Evolutionary conservation across 176 grass and related monocot genomes (phyloP), one percentile per base, ranked within the genome.

Genomic region (Alopecurus myosuroides): DNA sequence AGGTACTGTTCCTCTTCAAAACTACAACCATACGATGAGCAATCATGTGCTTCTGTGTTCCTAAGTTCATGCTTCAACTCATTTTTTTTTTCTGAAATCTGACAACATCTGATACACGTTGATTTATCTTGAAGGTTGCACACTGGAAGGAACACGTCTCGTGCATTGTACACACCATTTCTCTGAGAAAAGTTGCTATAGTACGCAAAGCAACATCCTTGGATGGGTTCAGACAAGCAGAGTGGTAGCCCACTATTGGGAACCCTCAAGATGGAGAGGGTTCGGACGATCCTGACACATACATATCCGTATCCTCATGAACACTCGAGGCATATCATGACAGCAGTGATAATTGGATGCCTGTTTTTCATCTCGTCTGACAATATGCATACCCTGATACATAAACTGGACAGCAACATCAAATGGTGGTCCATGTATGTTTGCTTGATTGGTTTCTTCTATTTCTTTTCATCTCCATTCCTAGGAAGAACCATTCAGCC

Each of bases 381-480:
- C 74, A 98, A 95, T 56, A 98, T 98, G 79, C 95, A 95, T 56
- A 95, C 93, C 14, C 87, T 95, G 57, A 85, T 98, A 85, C 95
- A 98, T 77, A 98, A 93, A 88, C 11, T 98, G 57, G 95, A 98
- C 78, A 90, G 30, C 9, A 98, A 95, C 64, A 88, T 98, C 60
- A 98, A 98, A 84, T 98, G 95, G 95, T 98, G 95, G 93, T 98
- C 91, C 84, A 95, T 98, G 95, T 95, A 98, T 84, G 81, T 95
- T 74, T 98, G 91, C 83, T 84, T 98, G 31, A 95, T 98, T 85
- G 95, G 95, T 55, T 98, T 98, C 89, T 98, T 98, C 86, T 95
- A 95, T 90, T 98, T 98, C 91, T 98, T 98, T 69, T 98, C 95
- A 6, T 93, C 90, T 18, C 92, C 92, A 30, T 98, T 98, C 75